phyloP scores from a whole-genome alignment of 2,329 filamentous ascomycete species.

The Diaporthe helianthi region DNA sequence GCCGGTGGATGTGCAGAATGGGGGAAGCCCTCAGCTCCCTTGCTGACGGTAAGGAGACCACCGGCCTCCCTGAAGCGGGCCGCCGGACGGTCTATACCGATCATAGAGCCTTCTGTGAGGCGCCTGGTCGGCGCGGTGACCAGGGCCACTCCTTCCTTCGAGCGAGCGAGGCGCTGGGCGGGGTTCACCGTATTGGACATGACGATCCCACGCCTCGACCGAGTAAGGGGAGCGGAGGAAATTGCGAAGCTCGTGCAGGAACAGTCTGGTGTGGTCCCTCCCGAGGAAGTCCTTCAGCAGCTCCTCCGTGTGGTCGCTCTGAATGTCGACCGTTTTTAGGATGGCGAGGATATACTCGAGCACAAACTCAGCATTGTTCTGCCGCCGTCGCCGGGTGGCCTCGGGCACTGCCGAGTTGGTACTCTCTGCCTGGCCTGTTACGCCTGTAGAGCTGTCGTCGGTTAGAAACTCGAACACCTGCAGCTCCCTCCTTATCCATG shows the following conservation, averaged over 20 bases:
- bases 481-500: slow-evolving; percentile 84
- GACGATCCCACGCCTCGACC: slow-evolving; percentile 78
- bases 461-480: slow-evolving; percentile 79
- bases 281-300: slow-evolving; percentile 82
- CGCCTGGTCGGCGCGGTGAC: neutral
- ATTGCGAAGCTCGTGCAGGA: slow-evolving; percentile 83
- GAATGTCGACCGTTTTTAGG: slow-evolving; percentile 81
- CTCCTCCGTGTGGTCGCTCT: slow-evolving; percentile 79
- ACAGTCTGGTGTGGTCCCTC: slow-evolving; percentile 72
- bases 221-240: slow-evolving; percentile 84
- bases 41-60: slow-evolving; percentile 26
- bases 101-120: slow-evolving; percentile 26
- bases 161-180: neutral
- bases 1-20: neutral
- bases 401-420: slow-evolving; percentile 30
- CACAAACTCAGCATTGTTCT: slow-evolving; percentile 79
- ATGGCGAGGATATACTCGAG: slow-evolving; percentile 87
- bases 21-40: neutral
- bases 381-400: slow-evolving; percentile 38
- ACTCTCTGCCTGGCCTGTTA: slow-evolving; percentile 32
- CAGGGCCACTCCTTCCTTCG: neutral
- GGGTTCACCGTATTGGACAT: slow-evolving; percentile 70
- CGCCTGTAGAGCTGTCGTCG: slow-evolving; percentile 42
- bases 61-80: neutral
- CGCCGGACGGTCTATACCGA: slow-evolving; percentile 17